These are phyloP conservation scores for Oryza glumipatula DNA, from an alignment of 176 grass and related monocot genomes.

Conservation along the genomic window DNA sequence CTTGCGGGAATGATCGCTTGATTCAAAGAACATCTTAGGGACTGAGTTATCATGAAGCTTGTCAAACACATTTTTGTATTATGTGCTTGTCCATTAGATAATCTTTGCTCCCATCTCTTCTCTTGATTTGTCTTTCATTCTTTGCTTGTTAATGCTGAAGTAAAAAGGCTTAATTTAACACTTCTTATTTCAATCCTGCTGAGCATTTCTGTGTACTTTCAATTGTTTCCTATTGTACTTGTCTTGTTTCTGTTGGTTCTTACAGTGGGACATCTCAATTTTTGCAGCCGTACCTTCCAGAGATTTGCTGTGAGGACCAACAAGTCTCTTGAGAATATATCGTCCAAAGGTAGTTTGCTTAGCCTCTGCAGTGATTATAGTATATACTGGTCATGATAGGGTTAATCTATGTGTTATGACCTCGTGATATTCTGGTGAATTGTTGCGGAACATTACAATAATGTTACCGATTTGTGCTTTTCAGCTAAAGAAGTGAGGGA, in stretches of 20 bases:
- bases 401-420: neutral
- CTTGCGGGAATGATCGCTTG: conserved; percentile 62
- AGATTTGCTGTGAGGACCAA: conserved; percentile 83
- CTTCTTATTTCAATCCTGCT: neutral
- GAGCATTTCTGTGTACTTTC: neutral
- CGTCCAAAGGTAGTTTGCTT: conserved; percentile 51
- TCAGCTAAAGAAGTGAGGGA: conserved; percentile 53
- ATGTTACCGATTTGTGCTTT: neutral
- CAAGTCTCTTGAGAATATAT: conserved; percentile 52
- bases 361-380: neutral
- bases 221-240: neutral
- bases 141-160: neutral
- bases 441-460: neutral
- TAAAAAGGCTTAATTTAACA: neutral
- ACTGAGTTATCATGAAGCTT: conserved; percentile 1
- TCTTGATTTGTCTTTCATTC: too few relatives aligned
- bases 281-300: conserved; percentile 68
- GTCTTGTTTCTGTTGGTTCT: neutral
- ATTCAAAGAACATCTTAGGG: conserved; percentile 70
- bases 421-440: neutral
- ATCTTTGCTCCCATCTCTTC: neutral
- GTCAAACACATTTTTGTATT: neutral
- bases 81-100: neutral
- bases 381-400: neutral
- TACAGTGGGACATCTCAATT: neutral